Conservation (phyloP, 202 grass and related monocot species). For the Dendrocalamus latiflorus region DNA sequence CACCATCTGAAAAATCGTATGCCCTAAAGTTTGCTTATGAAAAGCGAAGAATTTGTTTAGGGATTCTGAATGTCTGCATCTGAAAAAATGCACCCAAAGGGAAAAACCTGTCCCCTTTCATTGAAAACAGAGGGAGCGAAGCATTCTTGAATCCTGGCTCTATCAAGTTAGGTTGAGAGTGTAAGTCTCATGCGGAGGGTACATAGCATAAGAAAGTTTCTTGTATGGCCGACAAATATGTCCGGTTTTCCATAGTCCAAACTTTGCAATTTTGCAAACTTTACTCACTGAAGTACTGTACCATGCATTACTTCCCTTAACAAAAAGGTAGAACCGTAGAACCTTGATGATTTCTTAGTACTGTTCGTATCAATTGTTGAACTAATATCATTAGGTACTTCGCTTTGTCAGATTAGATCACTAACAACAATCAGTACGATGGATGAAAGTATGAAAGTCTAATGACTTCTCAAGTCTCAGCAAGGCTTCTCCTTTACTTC, state of each 20-base stretch:
- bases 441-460: background rate
- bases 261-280: background rate
- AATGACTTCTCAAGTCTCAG: background rate
- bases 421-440: background rate
- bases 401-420: conserved; percentile 12
- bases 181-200: background rate
- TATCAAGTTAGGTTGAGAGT: conserved; percentile 10
- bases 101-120: background rate
- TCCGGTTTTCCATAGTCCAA: background rate
- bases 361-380: background rate
- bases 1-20: too few relatives aligned
- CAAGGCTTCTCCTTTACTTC: background rate
- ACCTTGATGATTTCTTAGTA: background rate
- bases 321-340: background rate
- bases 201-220: background rate
- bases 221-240: background rate
- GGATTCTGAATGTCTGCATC: background rate
- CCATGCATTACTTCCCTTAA: background rate
- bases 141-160: background rate
- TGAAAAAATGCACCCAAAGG: background rate
- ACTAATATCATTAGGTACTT: background rate
- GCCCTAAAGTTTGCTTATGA: too few relatives aligned
- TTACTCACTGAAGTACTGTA: background rate
- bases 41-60: too few relatives aligned
- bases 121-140: background rate